Conservation (phyloP, 2,329 filamentous ascomycete species). For the Lachnellula suecica region DNA sequence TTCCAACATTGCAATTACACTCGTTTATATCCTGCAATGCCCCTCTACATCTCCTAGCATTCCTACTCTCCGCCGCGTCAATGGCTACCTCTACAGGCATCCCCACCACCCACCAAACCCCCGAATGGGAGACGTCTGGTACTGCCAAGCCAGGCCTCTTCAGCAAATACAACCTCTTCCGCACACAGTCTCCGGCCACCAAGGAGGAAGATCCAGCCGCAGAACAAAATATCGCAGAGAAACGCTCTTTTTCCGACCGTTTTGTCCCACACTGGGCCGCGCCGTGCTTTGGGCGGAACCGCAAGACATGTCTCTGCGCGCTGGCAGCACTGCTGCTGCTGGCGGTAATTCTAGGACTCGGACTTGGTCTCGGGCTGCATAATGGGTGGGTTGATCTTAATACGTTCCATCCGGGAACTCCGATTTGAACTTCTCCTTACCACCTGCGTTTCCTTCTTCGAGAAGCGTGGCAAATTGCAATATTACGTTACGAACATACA, state of each 20-base stretch:
- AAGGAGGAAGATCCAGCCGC: background rate
- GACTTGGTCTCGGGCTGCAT: conserved; percentile 32
- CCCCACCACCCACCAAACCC: conserved; percentile 18
- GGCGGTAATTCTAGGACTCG: conserved; percentile 34
- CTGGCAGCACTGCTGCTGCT: conserved; percentile 26
- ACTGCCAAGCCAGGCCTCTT: conserved; percentile 14
- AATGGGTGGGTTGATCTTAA: conserved; percentile 21
- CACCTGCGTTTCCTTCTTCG: conserved; percentile 2
- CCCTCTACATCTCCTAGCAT: background rate
- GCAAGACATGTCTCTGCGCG: conserved; percentile 11
- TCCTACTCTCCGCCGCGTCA: background rate
- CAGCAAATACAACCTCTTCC: conserved; percentile 6
- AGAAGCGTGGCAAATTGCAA: background rate
- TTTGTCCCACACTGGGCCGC: conserved; percentile 2
- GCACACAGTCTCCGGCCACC: background rate
- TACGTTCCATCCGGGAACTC: conserved; percentile 15
- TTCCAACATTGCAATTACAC: background rate
- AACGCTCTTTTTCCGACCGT: background rate
- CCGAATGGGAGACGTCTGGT: conserved; percentile 26
- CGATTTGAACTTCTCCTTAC: conserved; percentile 5
- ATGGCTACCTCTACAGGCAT: background rate
- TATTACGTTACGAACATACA: background rate
- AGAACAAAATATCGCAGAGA: background rate
- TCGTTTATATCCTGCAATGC: conserved; percentile 1
- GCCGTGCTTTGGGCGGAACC: conserved; percentile 9